These are phyloP conservation scores for Candida cerambycidarum DNA, from an alignment of 805 yeast species.

Conservation along the genomic window DNA sequence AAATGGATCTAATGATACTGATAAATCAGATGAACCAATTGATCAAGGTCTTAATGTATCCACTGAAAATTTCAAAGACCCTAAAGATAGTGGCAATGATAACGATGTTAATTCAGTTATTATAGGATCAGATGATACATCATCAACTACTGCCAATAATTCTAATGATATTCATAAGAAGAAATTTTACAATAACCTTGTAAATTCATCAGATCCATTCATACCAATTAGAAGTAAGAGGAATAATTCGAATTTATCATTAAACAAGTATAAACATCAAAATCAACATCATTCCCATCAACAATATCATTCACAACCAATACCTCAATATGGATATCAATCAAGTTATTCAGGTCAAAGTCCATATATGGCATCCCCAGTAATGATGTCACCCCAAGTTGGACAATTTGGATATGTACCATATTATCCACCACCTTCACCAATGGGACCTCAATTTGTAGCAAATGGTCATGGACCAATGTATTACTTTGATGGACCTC, in stretches of 20 bases:
- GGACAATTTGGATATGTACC: slow-evolving; percentile 6
- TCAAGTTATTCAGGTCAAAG: slow-evolving; percentile 12
- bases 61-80: slow-evolving; percentile 16
- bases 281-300: slow-evolving; percentile 5
- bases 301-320: slow-evolving; percentile 6
- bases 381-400: slow-evolving; percentile 5
- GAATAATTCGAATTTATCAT: slow-evolving; percentile 17
- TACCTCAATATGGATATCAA: slow-evolving; percentile 11
- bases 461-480: not conserved
- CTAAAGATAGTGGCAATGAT: slow-evolving; percentile 21
- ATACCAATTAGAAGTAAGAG: slow-evolving; percentile 12
- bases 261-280: slow-evolving; percentile 14
- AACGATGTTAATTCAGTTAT: slow-evolving; percentile 39
- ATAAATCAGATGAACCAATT: no score
- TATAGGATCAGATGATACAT: slow-evolving; percentile 34
- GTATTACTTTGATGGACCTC: slow-evolving; percentile 6
- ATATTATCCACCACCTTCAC: slow-evolving; percentile 4
- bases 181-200: slow-evolving; percentile 12
- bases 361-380: slow-evolving; percentile 9
- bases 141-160: slow-evolving; percentile 21
- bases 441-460: not conserved
- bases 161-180: slow-evolving; percentile 13
- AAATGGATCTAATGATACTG: no score
- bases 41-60: slow-evolving; percentile 11
- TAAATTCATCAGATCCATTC: slow-evolving; percentile 24